Percentiles rank a stretch among this genome's conserved stretches.
These are phyloP conservation scores for Tetraselmis striata DNA, from an alignment of 139 green algal species.

Conservation along the genomic window DNA sequence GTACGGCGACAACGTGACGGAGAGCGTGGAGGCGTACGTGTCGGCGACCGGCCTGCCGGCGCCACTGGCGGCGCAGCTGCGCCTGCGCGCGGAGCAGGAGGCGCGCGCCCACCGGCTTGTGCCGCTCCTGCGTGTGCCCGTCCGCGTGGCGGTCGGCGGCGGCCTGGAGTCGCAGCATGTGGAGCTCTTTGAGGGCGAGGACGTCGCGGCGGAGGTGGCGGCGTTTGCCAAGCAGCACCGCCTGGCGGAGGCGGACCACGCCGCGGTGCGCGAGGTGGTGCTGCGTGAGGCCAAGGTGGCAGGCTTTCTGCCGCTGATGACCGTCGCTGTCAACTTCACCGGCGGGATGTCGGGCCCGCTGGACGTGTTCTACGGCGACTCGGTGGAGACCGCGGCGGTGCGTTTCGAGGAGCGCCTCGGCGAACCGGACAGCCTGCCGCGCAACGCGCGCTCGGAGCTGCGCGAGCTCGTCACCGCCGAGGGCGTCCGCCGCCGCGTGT, in stretches of 20 bases:
- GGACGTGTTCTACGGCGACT: neutral
- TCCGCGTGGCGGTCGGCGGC: neutral
- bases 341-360: neutral
- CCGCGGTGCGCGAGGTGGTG: neutral
- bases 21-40: neutral
- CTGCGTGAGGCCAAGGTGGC: neutral
- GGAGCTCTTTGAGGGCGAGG: neutral
- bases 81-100: neutral
- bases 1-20: neutral
- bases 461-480: neutral
- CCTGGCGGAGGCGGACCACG: neutral
- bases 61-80: neutral
- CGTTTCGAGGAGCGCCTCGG: neutral
- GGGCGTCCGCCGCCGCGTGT: neutral
- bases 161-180: neutral
- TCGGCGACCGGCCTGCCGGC: neutral
- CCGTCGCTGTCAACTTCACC: neutral
- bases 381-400: neutral
- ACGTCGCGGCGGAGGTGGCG: neutral
- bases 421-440: neutral
- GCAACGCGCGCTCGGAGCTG: neutral
- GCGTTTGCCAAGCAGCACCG: neutral
- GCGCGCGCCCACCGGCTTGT: neutral
- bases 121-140: neutral
- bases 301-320: neutral